A percentile compares a stretch with the other conserved stretches of the same genome.
phyloP scores from a whole-genome alignment of 2,329 filamentous ascomycete species.

The Alternaria ventricosa region DNA sequence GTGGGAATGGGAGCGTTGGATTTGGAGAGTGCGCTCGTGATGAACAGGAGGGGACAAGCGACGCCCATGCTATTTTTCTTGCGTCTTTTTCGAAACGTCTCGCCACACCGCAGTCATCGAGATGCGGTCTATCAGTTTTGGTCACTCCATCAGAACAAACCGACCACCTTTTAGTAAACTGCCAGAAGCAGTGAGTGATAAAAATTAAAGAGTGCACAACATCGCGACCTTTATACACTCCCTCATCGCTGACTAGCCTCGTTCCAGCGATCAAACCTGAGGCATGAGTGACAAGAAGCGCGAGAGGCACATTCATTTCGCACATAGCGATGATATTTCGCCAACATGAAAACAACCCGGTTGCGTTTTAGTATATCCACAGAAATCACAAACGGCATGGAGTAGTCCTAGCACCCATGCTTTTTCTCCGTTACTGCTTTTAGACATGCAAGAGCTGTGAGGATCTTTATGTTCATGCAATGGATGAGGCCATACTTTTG shows the following conservation, averaged over 20 bases:
- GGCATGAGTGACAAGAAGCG: neutral
- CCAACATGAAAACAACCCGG: neutral
- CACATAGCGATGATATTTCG: no score
- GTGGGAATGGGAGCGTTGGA: neutral
- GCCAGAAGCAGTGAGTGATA: neutral
- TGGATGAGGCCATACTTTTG: rapidly evolving
- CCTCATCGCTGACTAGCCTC: neutral
- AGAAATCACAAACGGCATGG: neutral
- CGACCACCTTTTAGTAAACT: neutral
- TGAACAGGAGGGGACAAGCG: no score
- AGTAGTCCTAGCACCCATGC: neutral
- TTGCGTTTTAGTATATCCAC: neutral
- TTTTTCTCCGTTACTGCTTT: rapidly evolving
- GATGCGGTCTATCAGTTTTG: no score
- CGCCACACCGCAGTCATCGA: neutral
- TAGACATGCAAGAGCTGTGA: neutral
- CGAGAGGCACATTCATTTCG: neutral
- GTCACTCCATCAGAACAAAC: neutral
- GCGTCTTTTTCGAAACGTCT: no score
- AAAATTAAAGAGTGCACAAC: rapidly evolving
- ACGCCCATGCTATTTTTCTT: no score
- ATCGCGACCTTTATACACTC: neutral
- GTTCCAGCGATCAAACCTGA: neutral
- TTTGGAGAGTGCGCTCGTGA: no score
- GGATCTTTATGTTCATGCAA: rapidly evolving